Conservation (phyloP, 2,329 filamentous ascomycete genomes). For the Stylonectria norvegica region DNA sequence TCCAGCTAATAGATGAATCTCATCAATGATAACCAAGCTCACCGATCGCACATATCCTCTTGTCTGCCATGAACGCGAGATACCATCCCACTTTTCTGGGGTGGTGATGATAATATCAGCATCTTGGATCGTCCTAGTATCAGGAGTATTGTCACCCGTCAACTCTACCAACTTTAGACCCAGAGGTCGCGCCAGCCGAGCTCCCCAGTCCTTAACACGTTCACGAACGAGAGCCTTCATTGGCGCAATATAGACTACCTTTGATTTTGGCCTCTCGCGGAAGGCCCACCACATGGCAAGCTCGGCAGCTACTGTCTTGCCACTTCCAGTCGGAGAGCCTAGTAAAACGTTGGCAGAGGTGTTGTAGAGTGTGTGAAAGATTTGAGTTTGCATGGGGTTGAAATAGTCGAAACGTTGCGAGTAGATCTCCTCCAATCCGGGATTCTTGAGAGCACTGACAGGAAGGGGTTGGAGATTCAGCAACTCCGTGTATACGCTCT, state of each 20-base stretch:
- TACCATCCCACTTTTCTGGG: constrained; percentile 99
- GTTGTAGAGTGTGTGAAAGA: constrained; percentile 95
- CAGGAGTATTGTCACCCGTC: constrained; percentile 95
- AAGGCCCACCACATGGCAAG: constrained; percentile 99
- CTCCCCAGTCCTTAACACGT: constrained; percentile 91
- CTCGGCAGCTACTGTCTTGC: constrained; percentile 94
- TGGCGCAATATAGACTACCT: constrained; percentile 97
- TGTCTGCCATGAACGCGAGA: constrained; percentile 97
- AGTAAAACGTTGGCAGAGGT: constrained; percentile 88
- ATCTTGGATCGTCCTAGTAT: constrained; percentile 90
- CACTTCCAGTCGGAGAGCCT: constrained; percentile 93
- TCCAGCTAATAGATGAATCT: constrained; percentile 95
- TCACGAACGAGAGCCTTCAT: constrained; percentile 99
- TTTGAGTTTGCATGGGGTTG: constrained; percentile 99
- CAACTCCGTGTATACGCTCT: constrained; percentile 94
- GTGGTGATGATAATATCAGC: constrained; percentile 98
- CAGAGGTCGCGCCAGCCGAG: constrained; percentile 75
- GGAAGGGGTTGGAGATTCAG: constrained; percentile 88
- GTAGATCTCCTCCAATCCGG: constrained; percentile 83
- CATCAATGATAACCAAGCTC: constrained; percentile 94
- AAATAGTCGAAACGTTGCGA: constrained; percentile 88
- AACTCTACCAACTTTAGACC: constrained; percentile 90
- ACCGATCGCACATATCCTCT: constrained; percentile 94
- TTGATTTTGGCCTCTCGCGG: constrained; percentile 86
- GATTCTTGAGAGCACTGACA: constrained; percentile 82